Base-by-base conservation (phyloP, 345 rosid species). In the Dimocarpus longan region DNA sequence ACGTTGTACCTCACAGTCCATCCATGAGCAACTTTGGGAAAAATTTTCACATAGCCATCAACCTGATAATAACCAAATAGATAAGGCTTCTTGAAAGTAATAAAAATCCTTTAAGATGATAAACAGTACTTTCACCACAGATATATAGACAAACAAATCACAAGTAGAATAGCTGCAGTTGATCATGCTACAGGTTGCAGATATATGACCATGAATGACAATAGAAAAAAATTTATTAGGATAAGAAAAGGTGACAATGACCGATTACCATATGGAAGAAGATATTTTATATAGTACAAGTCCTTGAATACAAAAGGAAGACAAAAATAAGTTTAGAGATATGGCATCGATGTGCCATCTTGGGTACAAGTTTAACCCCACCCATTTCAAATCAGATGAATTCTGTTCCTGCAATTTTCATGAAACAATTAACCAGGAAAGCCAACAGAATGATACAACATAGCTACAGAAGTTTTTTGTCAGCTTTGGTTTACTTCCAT, bases 11-110 rank as follows among this genome's bases (percentile, higher is more conserved):
- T 85, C 26, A 93, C 79, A 1, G 91, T 87, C 97, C 97, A 95
- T 21, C 97, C 97, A 11, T 93, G 97, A 3, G 77, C 71, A 43
- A 89, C 92, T 72, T 87, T 82, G 1, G 98, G 94, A 80, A 93
- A 95, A 76, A 93, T 84, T 90, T 92, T 95, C 81, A 91, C 95
- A 40, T 78, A 80, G 44, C 85, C 72, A 48, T 85, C 88, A 50
- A 91, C 90, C 98, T 93, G 80, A 43, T 64, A 15, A 50, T 78
- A 73, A 40, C 42, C 54, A 48, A 48, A 69, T 26, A 24, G 6
- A 24, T 56, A 18, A 70, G 59, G 28, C 24, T 24, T 24, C 12
- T 6, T 19, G 26, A 12, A 32, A 70, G 52, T 7, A 46, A 24
- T 6, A 46, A 26, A 48, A 24, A 48, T 70, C 6, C 1, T 70